Base-by-base conservation (phyloP, 2,329 filamentous ascomycete genomes). In the Pestalotiopsis sp. region DNA sequence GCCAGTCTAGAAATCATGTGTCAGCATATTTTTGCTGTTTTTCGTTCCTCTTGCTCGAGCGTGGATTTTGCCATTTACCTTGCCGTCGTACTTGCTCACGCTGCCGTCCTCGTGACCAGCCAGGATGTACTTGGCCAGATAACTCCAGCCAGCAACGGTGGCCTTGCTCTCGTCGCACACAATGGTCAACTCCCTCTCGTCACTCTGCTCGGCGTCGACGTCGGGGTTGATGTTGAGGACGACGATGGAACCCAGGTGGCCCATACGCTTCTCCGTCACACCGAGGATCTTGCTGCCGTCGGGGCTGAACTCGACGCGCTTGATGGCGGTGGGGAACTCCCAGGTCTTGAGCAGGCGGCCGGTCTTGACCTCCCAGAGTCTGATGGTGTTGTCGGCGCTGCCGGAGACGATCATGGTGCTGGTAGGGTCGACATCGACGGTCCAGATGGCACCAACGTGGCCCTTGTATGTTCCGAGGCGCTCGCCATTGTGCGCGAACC, bases 181-280 rank as follows among this genome's bases (percentile, higher is more conserved):
- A 76, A 99, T 99, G 75, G 91, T 93, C 80, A 98, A 82, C 73
- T 84, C 86, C 78, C 91, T 93, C 85, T 98, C 95, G 76, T 94
- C 90, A 74, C 86, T 90, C 87, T 99, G 96, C 81, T 93, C 90
- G 71, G 91, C 93, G 72, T 95, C 86, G 72, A 93, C 88, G 79
- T 97, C 94, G 73, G 91, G 89, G 81, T 90, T 91, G 87, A 99
- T 92, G 80, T 97, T 93, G 79, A 97, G 88, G 72, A 98, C 94
- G 71, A 95, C 91, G 77, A 99, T 98, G 75, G 95, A 97, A 79
- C 93, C 94, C 73, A 98, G 87, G 84, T 94, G 95, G 75, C 96
- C 96, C 90, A 97, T 97, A 78, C 96, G 94, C 92, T 98, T 97
- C 87, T 99, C 96, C 66, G 96, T 99, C 72, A 99, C 95, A 72